Evolutionary conservation across 305 asterid species (phyloP).

Genomic region (Rubia peregrina): DNA sequence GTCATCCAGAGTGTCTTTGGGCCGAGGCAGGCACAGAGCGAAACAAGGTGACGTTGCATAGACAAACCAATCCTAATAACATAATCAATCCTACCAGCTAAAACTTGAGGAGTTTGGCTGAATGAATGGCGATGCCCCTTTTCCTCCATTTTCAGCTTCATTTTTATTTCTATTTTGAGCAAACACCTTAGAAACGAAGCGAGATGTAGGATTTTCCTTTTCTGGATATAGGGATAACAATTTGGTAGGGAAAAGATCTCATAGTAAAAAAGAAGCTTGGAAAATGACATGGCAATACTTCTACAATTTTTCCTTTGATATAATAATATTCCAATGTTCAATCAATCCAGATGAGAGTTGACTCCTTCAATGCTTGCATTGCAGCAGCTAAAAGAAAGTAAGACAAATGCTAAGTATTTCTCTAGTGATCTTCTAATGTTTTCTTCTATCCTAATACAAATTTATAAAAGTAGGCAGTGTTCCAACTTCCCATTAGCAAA

Average conservation of each 20-base stretch:
- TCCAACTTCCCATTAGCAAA: too few relatives aligned
- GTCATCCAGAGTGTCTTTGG: constrained; percentile 44
- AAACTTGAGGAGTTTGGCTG: constrained; percentile 43
- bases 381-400: constrained; percentile 47
- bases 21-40: constrained; percentile 53
- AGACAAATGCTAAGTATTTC: constrained; percentile 2
- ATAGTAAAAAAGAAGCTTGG: neutral
- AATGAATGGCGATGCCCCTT: constrained; percentile 30
- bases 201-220: neutral
- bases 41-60: constrained; percentile 46
- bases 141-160: constrained; percentile 36
- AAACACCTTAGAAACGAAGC: constrained; percentile 25
- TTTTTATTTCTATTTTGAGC: neutral
- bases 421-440: neutral
- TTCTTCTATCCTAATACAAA: neutral
- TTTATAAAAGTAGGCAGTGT: too few relatives aligned
- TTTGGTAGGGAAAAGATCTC: neutral
- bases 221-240: neutral
- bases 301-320: neutral
- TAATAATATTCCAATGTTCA: neutral
- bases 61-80: constrained; percentile 59
- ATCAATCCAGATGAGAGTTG: too few relatives aligned
- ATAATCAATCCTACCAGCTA: constrained; percentile 37
- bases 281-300: neutral
- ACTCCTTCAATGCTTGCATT: constrained; percentile 82